Base-by-base conservation (phyloP, 177 flowering plant genomes). In the Tripterygium wilfordii region DNA sequence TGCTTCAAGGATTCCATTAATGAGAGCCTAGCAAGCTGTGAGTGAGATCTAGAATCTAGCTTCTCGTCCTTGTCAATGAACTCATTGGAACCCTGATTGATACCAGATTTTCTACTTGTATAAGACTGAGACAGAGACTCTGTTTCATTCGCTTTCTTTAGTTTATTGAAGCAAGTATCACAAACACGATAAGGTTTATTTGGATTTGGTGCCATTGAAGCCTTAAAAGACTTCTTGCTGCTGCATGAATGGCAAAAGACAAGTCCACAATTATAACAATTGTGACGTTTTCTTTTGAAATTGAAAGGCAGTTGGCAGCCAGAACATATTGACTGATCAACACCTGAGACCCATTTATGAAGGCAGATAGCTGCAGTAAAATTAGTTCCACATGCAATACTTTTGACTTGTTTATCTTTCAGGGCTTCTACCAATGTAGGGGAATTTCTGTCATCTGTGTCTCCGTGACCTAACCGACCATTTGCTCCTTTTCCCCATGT, bases 401-500 rank as follows among this genome's bases (percentile, higher is more conserved):
- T 84, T 63, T 89, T 92, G 16, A 92, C 98, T 66, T 83, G 96
- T 55, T 92, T 92, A 63, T 92, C 98, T 61, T 83, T 92, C 56
- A 92, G 64, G 41, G 96, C 90, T 67, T 88, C 98, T 15, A 92
- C 88, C 39, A 88, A 50, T 27, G 85, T 62, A 33, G 96, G 98
- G 38, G 71, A 54, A 56, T 68, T 82, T 60, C 71, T 74, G 66
- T 88, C 96, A 63, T 83, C 96, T 19, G 65, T 66, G 68, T 89
- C 91, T 22, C 96, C 96, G 63, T 92, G 98, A 56, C 98, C 98
- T 53, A 92, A 64, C 37, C 90, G 75, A 22, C 99, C 99, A 72
- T 89, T 94, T 51, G 91, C 86, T 44, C 99, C 99, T 51, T 92
- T 92, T 0, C 98, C 98, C 98, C 98, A 92, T 35, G 95, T 83